Conservation (phyloP, 1,284 basidiomycete species). For the Trametes hirsuta region DNA sequence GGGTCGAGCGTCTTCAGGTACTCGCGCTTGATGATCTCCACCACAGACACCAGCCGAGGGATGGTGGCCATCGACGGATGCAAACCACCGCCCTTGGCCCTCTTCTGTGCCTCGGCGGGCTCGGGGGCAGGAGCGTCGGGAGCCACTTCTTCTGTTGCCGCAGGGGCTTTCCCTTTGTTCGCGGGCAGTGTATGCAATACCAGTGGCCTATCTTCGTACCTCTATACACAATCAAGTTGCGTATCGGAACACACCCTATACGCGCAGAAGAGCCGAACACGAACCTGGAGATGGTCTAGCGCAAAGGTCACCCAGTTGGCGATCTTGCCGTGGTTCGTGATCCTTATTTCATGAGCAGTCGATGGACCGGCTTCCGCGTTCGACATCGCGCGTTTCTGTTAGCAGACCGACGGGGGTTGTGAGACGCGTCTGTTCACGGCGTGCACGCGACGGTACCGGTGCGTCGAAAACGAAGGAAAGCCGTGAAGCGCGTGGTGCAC, state of each 20-base stretch:
- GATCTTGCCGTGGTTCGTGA: slow-evolving; percentile 69
- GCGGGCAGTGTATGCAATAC: slow-evolving; percentile 71
- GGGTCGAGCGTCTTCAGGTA: slow-evolving; percentile 58
- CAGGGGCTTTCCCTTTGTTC: slow-evolving; percentile 13
- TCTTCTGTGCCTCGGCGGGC: not conserved
- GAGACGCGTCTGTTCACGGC: not conserved
- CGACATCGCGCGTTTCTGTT: not conserved
- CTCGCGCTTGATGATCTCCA: slow-evolving; percentile 85
- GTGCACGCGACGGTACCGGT: not conserved
- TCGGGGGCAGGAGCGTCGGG: not conserved
- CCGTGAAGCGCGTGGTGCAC: not conserved
- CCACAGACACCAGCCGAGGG: slow-evolving; percentile 74
- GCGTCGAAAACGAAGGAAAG: not conserved
- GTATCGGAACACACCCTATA: not conserved
- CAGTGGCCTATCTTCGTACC: slow-evolving; percentile 56
- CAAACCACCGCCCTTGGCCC: slow-evolving; percentile 21
- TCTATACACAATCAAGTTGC: slow-evolving; percentile 40
- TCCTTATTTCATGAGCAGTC: slow-evolving; percentile 48
- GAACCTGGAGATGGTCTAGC: slow-evolving; percentile 63
- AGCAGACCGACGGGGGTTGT: not conserved
- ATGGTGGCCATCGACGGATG: slow-evolving; percentile 49
- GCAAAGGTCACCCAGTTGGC: slow-evolving; percentile 64
- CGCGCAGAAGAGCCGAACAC: slow-evolving; percentile 15
- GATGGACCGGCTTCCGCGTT: slow-evolving; percentile 11
- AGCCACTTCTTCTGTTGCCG: not conserved